Evolutionary conservation across 1,284 basidiomycete genomes (phyloP).

Genomic region (Sphagnurus paluster): DNA sequence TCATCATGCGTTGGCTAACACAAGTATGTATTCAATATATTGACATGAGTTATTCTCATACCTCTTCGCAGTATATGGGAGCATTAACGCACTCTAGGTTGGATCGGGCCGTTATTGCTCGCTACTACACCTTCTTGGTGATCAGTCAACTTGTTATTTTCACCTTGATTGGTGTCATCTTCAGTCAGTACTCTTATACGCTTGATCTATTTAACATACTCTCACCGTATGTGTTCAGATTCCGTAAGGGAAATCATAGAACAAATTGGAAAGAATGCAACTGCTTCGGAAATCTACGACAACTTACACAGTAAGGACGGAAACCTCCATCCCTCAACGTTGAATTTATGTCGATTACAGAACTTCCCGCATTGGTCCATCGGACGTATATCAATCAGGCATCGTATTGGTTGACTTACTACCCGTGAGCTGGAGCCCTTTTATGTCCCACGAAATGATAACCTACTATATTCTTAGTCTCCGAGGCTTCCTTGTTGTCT

Average conservation of each 20-base stretch:
- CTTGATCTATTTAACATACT: too few species aligned
- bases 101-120: constrained; percentile 86
- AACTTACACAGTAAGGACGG: constrained; percentile 60
- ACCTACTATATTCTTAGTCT: constrained; percentile 45
- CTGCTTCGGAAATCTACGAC: constrained; percentile 65
- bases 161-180: constrained; percentile 85
- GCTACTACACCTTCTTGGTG: constrained; percentile 91
- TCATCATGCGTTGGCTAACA: constrained; percentile 81
- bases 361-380: constrained; percentile 71
- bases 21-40: constrained; percentile 29
- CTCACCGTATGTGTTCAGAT: too few species aligned
- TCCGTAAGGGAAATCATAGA: constrained; percentile 67
- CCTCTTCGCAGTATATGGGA: constrained; percentile 72
- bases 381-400: constrained; percentile 81
- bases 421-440: constrained; percentile 62
- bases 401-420: constrained; percentile 93
- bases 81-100: constrained; percentile 76
- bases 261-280: constrained; percentile 69
- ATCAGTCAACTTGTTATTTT: constrained; percentile 91
- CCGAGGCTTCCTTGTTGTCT: constrained; percentile 90
- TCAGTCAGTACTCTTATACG: constrained; percentile 73
- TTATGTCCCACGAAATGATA: not conserved
- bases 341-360: constrained; percentile 34
- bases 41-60: constrained; percentile 3
- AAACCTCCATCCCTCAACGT: not conserved